These are phyloP conservation scores for Teratosphaeriaceae sp. DNA, from an alignment of 2,329 filamentous ascomycete species.

Conservation along the genomic window DNA sequence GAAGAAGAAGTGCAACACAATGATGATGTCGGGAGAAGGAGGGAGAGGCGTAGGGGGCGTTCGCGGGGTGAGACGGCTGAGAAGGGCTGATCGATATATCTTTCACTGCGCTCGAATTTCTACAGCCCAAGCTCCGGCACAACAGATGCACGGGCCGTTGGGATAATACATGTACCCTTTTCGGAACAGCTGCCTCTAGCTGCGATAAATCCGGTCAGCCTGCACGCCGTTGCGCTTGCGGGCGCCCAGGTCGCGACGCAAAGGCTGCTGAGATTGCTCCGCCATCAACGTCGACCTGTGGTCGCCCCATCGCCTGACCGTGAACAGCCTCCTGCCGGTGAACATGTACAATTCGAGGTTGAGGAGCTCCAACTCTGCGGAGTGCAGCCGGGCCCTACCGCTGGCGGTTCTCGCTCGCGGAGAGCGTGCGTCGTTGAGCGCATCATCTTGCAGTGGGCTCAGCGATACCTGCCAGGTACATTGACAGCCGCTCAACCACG, in stretches of 20 bases:
- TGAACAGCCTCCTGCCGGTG: background rate
- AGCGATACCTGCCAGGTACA: background rate
- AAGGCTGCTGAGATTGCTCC: background rate
- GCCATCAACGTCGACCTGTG: background rate
- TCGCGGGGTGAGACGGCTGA: background rate
- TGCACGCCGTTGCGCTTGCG: too few relatives aligned
- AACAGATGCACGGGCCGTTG: background rate
- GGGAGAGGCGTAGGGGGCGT: constrained; percentile 1
- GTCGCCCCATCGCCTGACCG: background rate
- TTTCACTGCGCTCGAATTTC: background rate
- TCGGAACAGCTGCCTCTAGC: background rate
- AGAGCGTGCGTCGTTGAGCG: constrained; percentile 6
- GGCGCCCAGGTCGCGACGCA: background rate
- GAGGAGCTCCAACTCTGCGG: constrained; percentile 10
- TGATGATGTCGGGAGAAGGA: background rate
- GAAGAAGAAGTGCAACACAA: background rate
- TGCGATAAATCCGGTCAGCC: constrained; percentile 1
- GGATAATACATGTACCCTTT: background rate
- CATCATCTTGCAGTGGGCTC: constrained; percentile 9
- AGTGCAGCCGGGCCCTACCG: constrained; percentile 14
- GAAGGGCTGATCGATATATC: constrained; percentile 6
- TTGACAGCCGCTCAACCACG: background rate
- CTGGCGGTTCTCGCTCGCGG: background rate
- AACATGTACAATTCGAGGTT: constrained; percentile 6
- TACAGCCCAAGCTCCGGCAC: background rate